phyloP scores from a whole-genome alignment of 2,329 filamentous ascomycete genomes.

The Colletotrichum filicis region DNA sequence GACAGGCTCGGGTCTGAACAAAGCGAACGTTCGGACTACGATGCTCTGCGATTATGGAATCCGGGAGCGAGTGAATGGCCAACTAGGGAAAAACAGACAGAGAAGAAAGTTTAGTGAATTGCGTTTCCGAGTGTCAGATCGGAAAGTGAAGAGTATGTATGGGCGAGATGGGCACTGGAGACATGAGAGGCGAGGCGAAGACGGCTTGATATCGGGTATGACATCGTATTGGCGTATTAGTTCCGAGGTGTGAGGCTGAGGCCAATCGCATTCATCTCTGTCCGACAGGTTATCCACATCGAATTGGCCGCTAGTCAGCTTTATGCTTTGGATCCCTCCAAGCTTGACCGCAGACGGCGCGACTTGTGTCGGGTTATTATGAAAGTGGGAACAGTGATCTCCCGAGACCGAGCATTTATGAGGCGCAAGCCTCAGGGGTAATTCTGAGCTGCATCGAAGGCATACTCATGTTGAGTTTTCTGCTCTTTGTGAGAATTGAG shows the following conservation, averaged over 20 bases:
- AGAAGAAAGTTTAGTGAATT: not conserved
- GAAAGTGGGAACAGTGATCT: not conserved
- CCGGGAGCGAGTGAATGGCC: not conserved
- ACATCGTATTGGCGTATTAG: not conserved
- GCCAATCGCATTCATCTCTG: not conserved
- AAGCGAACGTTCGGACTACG: not conserved
- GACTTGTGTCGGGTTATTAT: not conserved
- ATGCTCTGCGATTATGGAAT: not conserved
- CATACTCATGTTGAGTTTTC: too few species aligned
- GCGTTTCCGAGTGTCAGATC: not conserved
- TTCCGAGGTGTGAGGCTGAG: not conserved
- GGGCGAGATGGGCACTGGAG: not conserved
- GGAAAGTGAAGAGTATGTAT: not conserved
- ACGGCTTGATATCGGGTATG: not conserved
- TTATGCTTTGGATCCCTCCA: not conserved
- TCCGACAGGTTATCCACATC: not conserved
- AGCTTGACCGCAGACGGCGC: not conserved
- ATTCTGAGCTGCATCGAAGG: too few species aligned
- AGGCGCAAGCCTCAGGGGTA: too few species aligned
- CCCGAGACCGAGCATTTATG: too few species aligned
- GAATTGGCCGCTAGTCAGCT: not conserved
- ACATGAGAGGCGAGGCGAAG: not conserved
- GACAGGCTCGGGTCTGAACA: not conserved
- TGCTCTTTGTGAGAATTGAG: not conserved
- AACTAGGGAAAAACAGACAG: too few species aligned